phyloP scores from a whole-genome alignment of 345 rosid species.

The Citrus reticulata region DNA sequence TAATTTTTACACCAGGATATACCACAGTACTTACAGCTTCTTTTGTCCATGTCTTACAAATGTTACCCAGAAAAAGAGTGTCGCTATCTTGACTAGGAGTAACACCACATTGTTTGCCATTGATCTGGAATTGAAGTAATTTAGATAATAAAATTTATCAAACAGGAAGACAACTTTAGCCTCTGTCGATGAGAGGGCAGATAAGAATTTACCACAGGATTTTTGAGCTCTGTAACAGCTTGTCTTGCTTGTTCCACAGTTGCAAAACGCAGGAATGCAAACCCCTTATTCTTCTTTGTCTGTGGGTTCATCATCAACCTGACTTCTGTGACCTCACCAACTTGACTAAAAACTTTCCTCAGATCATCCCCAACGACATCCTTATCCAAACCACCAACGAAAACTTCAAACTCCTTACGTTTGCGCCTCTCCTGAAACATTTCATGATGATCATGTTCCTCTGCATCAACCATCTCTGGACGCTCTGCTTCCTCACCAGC shows the following conservation, averaged over 20 bases:
- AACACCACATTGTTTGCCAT: slow-evolving; percentile 97
- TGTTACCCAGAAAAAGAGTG: slow-evolving; percentile 94
- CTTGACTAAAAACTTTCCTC: slow-evolving; percentile 68
- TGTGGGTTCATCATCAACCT: slow-evolving; percentile 90
- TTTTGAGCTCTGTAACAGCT: slow-evolving; percentile 75
- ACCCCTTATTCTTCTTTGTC: slow-evolving; percentile 93
- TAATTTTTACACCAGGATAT: slow-evolving; percentile 20
- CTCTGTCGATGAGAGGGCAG: slow-evolving; percentile 28
- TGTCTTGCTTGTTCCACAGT: slow-evolving; percentile 86
- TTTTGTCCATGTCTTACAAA: slow-evolving; percentile 90
- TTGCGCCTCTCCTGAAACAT: slow-evolving; percentile 82
- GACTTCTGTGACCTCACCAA: slow-evolving; percentile 81
- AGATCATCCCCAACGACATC: slow-evolving; percentile 81
- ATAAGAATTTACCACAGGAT: slow-evolving; percentile 75
- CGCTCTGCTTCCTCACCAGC: slow-evolving; percentile 46
- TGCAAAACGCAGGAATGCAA: slow-evolving; percentile 95
- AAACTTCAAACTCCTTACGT: slow-evolving; percentile 94
- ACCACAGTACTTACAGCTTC: slow-evolving; percentile 80
- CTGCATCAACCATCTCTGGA: slow-evolving; percentile 45
- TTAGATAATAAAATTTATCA: slow-evolving; percentile 22
- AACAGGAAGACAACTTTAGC: slow-evolving; percentile 25
- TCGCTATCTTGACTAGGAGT: slow-evolving; percentile 94
- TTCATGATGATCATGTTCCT: slow-evolving; percentile 69
- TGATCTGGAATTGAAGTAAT: slow-evolving; percentile 70
- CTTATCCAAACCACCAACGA: slow-evolving; percentile 93